These are phyloP conservation scores for Cadophora gregata DNA, from an alignment of 2,329 filamentous ascomycete species.

Conservation along the genomic window DNA sequence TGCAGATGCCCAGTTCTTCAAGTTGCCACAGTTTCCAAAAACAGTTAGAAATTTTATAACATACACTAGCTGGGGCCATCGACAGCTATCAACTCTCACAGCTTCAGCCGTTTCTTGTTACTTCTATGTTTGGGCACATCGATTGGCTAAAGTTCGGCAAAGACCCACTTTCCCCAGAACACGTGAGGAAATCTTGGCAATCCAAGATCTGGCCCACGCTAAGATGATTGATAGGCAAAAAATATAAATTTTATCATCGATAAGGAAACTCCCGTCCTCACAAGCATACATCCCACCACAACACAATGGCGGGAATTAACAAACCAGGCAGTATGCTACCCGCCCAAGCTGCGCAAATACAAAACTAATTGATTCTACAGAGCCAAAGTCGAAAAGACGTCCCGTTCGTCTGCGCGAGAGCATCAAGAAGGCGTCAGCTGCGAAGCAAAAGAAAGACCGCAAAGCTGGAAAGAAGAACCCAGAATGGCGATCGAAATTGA, in stretches of 20 bases:
- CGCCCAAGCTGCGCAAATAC: not conserved
- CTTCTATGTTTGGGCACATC: not conserved
- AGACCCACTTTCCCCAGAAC: conserved; percentile 1
- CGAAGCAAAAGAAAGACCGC: conserved; percentile 88
- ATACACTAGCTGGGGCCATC: not conserved
- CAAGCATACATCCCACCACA: conserved; percentile 11
- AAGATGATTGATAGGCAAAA: conserved; percentile 13
- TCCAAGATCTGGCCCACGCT: not conserved
- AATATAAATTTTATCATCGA: conserved; percentile 21
- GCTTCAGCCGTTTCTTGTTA: too few relatives aligned
- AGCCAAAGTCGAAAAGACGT: conserved; percentile 93
- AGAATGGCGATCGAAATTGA: conserved; percentile 92
- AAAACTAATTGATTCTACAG: conserved; percentile 52
- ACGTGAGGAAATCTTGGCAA: conserved; percentile 16
- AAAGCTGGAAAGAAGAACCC: conserved; percentile 96
- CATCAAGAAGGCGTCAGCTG: conserved; percentile 89
- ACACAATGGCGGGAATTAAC: conserved; percentile 43
- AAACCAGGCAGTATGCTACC: conserved; percentile 45
- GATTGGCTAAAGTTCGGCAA: not conserved
- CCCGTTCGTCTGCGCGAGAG: conserved; percentile 91
- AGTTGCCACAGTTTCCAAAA: too few relatives aligned
- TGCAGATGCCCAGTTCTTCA: too few relatives aligned
- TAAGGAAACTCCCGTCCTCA: conserved; percentile 14
- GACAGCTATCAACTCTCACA: too few relatives aligned
- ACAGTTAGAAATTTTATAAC: too few relatives aligned